Percentiles rank a stretch among this genome's conserved stretches.
phyloP scores from a whole-genome alignment of 2,329 filamentous ascomycete genomes.

The Colletotrichum agaves region DNA sequence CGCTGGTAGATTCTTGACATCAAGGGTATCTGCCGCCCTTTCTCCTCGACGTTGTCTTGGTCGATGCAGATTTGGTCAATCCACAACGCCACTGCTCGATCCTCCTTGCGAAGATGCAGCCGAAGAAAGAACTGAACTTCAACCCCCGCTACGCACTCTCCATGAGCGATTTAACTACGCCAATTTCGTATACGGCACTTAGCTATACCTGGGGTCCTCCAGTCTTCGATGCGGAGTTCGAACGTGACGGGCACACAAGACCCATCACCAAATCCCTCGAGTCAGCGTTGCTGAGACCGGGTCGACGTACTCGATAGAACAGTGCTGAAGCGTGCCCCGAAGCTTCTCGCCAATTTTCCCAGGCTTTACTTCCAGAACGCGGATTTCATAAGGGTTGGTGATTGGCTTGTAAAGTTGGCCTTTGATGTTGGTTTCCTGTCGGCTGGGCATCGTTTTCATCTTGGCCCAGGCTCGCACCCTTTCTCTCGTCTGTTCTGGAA shows the following conservation, averaged over 20 bases:
- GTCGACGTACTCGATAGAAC: slow-evolving; percentile 9
- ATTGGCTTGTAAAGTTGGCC: neutral
- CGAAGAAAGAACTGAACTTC: neutral
- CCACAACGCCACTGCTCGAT: slow-evolving; percentile 24
- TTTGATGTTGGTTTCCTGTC: no score
- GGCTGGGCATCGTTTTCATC: neutral
- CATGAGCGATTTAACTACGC: neutral
- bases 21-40: slow-evolving; percentile 31
- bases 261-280: slow-evolving; percentile 18
- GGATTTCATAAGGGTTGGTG: neutral
- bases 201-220: slow-evolving; percentile 16
- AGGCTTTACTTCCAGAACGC: slow-evolving; percentile 10
- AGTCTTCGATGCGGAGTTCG: neutral
- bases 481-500: neutral
- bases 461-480: neutral
- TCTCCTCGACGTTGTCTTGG: slow-evolving; percentile 28
- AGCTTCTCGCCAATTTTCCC: neutral
- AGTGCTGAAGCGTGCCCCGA: neutral
- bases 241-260: neutral
- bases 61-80: slow-evolving; percentile 39
- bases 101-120: neutral
- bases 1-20: slow-evolving; percentile 35
- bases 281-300: neutral
- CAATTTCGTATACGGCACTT: slow-evolving; percentile 1
- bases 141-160: neutral